Base-by-base conservation (phyloP, 441 rosid genomes). In the Omphalea diandra region DNA sequence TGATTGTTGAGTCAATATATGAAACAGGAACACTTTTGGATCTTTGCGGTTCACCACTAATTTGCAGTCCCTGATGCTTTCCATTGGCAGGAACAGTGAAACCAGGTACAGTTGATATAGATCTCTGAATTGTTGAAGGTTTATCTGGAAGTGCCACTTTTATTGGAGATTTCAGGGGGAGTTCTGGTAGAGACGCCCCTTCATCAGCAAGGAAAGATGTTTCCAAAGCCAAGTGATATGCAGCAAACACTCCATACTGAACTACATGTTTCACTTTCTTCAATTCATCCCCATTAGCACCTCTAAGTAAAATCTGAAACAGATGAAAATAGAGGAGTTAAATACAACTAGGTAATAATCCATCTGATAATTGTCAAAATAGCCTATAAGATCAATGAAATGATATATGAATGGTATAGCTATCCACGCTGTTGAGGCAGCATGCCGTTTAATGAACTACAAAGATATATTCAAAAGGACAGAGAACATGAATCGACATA, bases 141-240 rank as follows among this genome's bases (percentile, higher is more conserved):
- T 90, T 90, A 80, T 85, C 97, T 18, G 93, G 97, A 75, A 91
- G 87, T 70, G 91, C 91, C 68, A 90, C 96, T 0, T 90, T 88
- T 69, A 90, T 83, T 41, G 94, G 97, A 74, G 97, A 82, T 69
- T 81, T 83, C 69, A 91, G 64, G 35, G 96, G 96, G 67, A 90
- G 85, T 67, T 87, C 97, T 54, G 98, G 99, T 14, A 87, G 80
- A 62, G 94, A 77, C 33, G 99, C 99, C 56, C 99, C 93, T 84
- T 95, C 99, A 77, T 95, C 99, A 53, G 98, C 99, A 72, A 95
- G 94, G 76, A 95, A 95, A 38, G 97, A 95, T 50, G 98, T 95
- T 85, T 93, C 98, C 56, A 87, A 65, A 66, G 95, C 99, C 84
- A 95, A 74, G 82, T 95, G 99, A 83, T 95, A 93, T 61, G 99